Evolutionary conservation across 345 rosid species (phyloP), one percentile per base, ranked within the genome.

Genomic region (Triadica sebifera): DNA sequence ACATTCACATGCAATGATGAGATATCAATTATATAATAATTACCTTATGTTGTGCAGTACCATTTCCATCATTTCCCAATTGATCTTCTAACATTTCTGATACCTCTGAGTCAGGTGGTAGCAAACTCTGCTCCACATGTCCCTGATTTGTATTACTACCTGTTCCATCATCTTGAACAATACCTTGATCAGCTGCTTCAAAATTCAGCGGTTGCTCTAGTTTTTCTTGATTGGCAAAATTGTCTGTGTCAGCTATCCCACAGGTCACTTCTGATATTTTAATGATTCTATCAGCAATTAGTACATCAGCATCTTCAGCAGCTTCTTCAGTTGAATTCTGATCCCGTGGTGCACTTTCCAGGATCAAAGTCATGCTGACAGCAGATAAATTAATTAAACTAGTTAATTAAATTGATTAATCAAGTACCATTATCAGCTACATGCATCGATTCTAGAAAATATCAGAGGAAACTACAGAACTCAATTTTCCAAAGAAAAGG

Each of bases 331-430:
- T 78, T 73, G 82, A 55, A 72, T 78, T 74, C 73, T 84, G 82
- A 82, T 83, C 87, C 81, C 79, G 80, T 6, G 72, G 78, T 37
- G 50, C 77, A 70, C 78, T 81, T 37, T 67, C 75, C 51, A 81
- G 85, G 68, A 68, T 81, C 55, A 85, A 72, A 34, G 61, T 81
- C 13, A 59, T 72, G 67, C 91, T 89, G 82, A 12, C 50, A 58
- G 46, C 51, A 83, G 57, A 66, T 24, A 63, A 24, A 63, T 37
- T 12, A 37, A 29, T 29, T 29, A 29, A 29, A 29, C 34, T 29
- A 29, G 34, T 29, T 29, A 34, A 81, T 71, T 39, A 81, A 67
- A 76, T 64, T 25, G 22, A 29, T 60, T 25, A 46, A 8, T 6
- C 24, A 47, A 46, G 22, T 51, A 56, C 34, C 34, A 29, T 29